phyloP scores from a whole-genome alignment of 768 basidiomycete species.

The Melanogaster broomeanus region DNA sequence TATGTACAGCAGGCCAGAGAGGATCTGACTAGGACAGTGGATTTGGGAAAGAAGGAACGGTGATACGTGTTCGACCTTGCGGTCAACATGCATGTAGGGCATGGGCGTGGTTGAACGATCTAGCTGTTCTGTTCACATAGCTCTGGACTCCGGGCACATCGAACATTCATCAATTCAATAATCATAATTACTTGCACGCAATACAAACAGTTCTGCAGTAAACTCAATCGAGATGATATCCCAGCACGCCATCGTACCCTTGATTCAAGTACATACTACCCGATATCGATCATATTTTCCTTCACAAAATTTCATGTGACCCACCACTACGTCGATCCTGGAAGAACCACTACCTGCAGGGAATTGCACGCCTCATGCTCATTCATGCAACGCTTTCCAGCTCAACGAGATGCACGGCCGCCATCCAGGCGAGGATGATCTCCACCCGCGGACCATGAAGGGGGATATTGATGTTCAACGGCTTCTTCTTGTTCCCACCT shows the following conservation, averaged over 20 bases:
- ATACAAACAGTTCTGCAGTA: not conserved
- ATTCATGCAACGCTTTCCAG: conserved; percentile 51
- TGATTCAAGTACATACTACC: not conserved
- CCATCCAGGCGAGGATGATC: conserved; percentile 83
- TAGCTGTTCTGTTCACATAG: not conserved
- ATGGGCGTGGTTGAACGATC: conserved; percentile 14
- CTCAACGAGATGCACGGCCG: conserved; percentile 76
- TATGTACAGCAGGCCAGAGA: conserved; percentile 23
- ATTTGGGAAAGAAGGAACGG: conserved; percentile 14
- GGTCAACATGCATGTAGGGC: conserved; percentile 26
- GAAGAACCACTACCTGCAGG: not conserved
- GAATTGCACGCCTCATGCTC: conserved; percentile 11
- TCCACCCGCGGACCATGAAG: conserved; percentile 87
- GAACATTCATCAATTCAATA: not conserved
- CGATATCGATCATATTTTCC: not conserved
- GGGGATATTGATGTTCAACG: conserved; percentile 74
- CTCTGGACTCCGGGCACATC: not conserved
- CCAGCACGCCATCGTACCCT: conserved; percentile 1
- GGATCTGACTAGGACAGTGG: conserved; percentile 14
- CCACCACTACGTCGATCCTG: not conserved
- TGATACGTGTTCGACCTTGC: conserved; percentile 19
- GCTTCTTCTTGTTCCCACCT: conserved; percentile 53
- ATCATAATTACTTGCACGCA: conserved; percentile 1
- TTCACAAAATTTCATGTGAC: conserved; percentile 5
- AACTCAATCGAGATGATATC: not conserved